Evolutionary conservation across 2,329 filamentous ascomycete species (phyloP).

Genomic region (Exophiala spinifera): DNA sequence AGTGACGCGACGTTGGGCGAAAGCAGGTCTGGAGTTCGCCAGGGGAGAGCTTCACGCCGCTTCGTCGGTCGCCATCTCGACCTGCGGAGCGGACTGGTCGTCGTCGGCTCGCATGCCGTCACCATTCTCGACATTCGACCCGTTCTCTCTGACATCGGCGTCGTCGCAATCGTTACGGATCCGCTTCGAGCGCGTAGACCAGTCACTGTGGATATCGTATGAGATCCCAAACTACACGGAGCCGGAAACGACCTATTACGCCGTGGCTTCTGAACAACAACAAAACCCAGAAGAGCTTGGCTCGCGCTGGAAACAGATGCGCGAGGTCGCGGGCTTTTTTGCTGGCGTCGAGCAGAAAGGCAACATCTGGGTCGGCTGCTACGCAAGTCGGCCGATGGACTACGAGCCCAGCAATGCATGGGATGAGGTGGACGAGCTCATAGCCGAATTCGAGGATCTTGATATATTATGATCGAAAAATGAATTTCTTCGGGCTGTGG

Average conservation of each 20-base stretch:
- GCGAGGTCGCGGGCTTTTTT: constrained; percentile 62
- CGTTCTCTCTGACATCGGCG: constrained; percentile 16
- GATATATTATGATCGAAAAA: constrained; percentile 48
- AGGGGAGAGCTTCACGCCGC: constrained; percentile 54
- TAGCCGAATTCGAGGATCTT: constrained; percentile 52
- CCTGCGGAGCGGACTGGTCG: constrained; percentile 56
- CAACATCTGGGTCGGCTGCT: constrained; percentile 54
- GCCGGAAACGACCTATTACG: constrained; percentile 13
- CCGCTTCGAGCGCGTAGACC: constrained; percentile 56
- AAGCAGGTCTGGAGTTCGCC: constrained; percentile 58
- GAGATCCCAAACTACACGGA: constrained; percentile 40
- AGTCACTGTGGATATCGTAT: constrained; percentile 58
- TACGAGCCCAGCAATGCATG: constrained; percentile 30
- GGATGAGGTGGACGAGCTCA: constrained; percentile 37
- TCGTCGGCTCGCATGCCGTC: constrained; percentile 24
- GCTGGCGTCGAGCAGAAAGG: constrained; percentile 58
- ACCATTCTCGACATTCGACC: constrained; percentile 16
- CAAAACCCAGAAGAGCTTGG: constrained; percentile 40
- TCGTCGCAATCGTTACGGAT: constrained; percentile 44
- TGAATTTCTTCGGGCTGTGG: too few species aligned
- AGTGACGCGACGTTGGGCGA: constrained; percentile 55
- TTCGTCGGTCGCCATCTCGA: constrained; percentile 55
- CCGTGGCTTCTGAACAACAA: constrained; percentile 2
- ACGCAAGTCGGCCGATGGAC: constrained; percentile 53
- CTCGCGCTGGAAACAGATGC: constrained; percentile 54